Percentiles rank a stretch among this genome's conserved stretches.
These are phyloP conservation scores for Mortierella sp. DNA, from an alignment of 371 early-diverging fungal genomes.

Conservation along the genomic window DNA sequence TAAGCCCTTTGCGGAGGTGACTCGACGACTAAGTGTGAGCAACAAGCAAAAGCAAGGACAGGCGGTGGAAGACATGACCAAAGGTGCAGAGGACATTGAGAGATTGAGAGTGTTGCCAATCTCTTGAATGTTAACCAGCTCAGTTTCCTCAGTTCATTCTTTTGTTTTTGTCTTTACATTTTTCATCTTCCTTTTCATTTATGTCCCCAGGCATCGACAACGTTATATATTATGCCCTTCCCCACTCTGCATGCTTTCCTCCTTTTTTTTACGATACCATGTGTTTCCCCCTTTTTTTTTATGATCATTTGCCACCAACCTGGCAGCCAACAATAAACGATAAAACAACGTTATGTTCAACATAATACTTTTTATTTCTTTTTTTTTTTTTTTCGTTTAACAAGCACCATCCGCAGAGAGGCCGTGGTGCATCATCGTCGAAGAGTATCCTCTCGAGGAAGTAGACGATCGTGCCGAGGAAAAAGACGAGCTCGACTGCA, in stretches of 20 bases:
- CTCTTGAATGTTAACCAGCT: slow-evolving; percentile 23
- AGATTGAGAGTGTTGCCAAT: slow-evolving; percentile 40
- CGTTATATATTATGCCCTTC: neutral
- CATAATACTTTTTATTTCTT: neutral
- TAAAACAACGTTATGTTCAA: too few relatives aligned
- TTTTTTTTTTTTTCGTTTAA: neutral
- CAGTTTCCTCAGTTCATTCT: slow-evolving; percentile 4
- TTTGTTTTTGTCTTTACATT: slow-evolving; percentile 4
- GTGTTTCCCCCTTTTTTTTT: too few relatives aligned
- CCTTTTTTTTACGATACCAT: neutral
- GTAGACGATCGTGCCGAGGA: slow-evolving; percentile 11
- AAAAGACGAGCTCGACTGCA: neutral
- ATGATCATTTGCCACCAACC: too few relatives aligned
- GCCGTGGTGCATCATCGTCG: slow-evolving; percentile 16
- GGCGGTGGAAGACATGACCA: slow-evolving; percentile 13
- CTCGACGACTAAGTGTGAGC: slow-evolving; percentile 32
- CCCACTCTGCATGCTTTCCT: neutral
- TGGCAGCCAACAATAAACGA: too few relatives aligned
- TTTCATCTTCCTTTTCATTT: neutral
- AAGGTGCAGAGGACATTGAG: slow-evolving; percentile 11
- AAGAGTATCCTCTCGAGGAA: slow-evolving; percentile 25
- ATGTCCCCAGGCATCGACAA: neutral
- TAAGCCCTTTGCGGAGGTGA: slow-evolving; percentile 55
- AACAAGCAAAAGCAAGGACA: slow-evolving; percentile 36
- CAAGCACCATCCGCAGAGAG: slow-evolving; percentile 23